Base-by-base conservation (phyloP, 305 asterid genomes). In the Fraxinus albicans region DNA sequence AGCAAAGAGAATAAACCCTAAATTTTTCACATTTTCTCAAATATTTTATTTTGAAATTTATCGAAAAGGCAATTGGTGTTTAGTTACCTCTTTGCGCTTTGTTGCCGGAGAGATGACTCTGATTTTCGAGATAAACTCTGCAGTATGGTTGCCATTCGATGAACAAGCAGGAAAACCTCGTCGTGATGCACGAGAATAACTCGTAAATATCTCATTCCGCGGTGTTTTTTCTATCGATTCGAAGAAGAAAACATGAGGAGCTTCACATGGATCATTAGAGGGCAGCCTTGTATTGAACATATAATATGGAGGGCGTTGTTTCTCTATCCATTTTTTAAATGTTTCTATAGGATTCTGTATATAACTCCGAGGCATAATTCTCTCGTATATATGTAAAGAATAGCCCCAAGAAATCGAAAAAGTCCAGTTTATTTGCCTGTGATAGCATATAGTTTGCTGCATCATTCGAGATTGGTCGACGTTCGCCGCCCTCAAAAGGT, bases 201-300 rank as follows among this genome's bases (percentile, higher is more conserved):
- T 81, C 0, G 89, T 85, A 7, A 83, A 47, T 82, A 85, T 83
- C 31, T 73, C 84, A 25, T 23, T 5, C 7, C 21, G 15, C 0
- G 83, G 38, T 0, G 73, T 13, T 47, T 40, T 78, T 8, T 81
- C 63, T 0, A 87, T 77, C 0, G 78, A 73, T 6, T 83, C 44
- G 2, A 91, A 87, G 90, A 87, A 92, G 85, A 94, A 92, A 1
- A 89, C 82, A 12, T 88, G 92, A 4, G 98, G 94, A 21, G 93
- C 85, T 21, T 90, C 91, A 23, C 98, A 91, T 0, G 97, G 84
- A 58, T 92, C 88, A 19, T 73, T 36, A 1, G 85, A 80, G 2
- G 89, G 92, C 78, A 38, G 4, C 77, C 97, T 82, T 6, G 92
- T 89, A 42, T 94, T 90, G 86, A 91, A 90, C 97, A 92, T 91